A percentile compares a stretch with the other conserved stretches of the same genome.
These are phyloP conservation scores for Rugosomyces carneus DNA, from an alignment of 1,284 basidiomycete genomes.

Conservation along the genomic window DNA sequence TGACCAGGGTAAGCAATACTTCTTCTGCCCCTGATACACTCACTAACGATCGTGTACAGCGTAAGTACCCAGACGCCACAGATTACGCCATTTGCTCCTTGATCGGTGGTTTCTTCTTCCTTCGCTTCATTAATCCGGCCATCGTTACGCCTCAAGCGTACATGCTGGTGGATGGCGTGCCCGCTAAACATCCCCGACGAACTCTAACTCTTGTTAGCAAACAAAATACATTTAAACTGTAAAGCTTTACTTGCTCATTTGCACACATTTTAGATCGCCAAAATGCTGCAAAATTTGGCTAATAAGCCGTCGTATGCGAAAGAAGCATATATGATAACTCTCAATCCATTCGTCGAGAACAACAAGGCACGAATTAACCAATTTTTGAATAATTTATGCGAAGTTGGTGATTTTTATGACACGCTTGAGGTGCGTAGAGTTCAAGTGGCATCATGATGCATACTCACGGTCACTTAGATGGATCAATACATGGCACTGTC, in stretches of 20 bases:
- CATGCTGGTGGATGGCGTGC: slow-evolving; percentile 97
- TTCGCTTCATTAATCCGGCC: slow-evolving; percentile 99
- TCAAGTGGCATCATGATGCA: neutral
- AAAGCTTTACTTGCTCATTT: neutral
- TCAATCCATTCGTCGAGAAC: slow-evolving; percentile 97
- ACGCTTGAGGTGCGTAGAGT: slow-evolving; percentile 79
- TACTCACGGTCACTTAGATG: slow-evolving; percentile 54
- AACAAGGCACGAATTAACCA: slow-evolving; percentile 97
- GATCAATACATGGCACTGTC: slow-evolving; percentile 99
- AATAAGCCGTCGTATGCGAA: slow-evolving; percentile 99
- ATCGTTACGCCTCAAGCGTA: slow-evolving; percentile 99
- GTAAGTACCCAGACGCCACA: slow-evolving; percentile 96
- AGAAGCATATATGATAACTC: slow-evolving; percentile 96
- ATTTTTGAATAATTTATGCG: slow-evolving; percentile 94
- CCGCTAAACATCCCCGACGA: slow-evolving; percentile 93
- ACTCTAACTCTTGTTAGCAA: slow-evolving; percentile 84
- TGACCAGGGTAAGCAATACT: slow-evolving; percentile 67
- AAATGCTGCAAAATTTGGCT: slow-evolving; percentile 98
- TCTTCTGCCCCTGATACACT: slow-evolving; percentile 9
- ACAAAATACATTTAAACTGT: neutral
- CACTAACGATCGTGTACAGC: slow-evolving; percentile 39
- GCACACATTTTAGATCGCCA: slow-evolving; percentile 71
- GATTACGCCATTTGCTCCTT: slow-evolving; percentile 98
- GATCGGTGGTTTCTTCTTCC: slow-evolving; percentile 99
- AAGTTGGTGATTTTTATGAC: slow-evolving; percentile 99